Evolutionary conservation across 208 protist species (phyloP), one percentile per base, ranked within the genome.

Genomic region (Trypanosoma melophagium): DNA sequence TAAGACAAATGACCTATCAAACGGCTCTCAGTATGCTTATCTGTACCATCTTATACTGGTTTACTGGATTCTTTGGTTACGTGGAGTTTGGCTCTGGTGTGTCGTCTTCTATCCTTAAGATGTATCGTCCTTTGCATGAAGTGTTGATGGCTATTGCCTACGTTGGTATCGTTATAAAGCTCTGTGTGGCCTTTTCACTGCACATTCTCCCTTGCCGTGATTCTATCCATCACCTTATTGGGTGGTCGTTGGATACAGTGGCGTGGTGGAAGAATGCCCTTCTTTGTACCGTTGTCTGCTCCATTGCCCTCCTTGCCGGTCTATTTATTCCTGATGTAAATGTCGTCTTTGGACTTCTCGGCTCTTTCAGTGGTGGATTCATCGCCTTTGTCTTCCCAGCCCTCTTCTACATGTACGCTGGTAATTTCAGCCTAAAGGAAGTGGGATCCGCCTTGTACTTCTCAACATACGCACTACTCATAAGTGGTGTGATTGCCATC

Each of bases 311-410:
- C 38, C 17, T 94, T 21, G 69, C 63, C 19, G 86, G 84, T 13
- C 56, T 94, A 5, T 83, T 92, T 63, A 85, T 92, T 61, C 83
- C 83, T 2, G 83, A 90, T n/a, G 78, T 92, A 31, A 86, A 84
- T 69, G 70, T 69, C 14, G 84, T 94, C 21, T 91, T 94, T 57
- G 80, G 76, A 7, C 66, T 94, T 25, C 76, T 94, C 31, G 86
- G 89, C 35, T 78, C 77, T 17, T 72, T 92, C 42, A 79, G 73
- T 24, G 85, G 79, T 9, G 66, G 71, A 22, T 81, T 87, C 49
- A 85, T 94, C 60, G 83, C 69, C 19, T 90, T 94, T 61, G 71
- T 92, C 45, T 88, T 92, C n/a, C 86, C 89, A 0, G 45, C 86
- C 3, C 54, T 88, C 50, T 92, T 94, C 72, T 89, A 77, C 53